A percentile compares a stretch with the other conserved stretches of the same genome.
phyloP scores from a whole-genome alignment of 176 grass and related monocot genomes.

The Eremochloa ophiuroides region DNA sequence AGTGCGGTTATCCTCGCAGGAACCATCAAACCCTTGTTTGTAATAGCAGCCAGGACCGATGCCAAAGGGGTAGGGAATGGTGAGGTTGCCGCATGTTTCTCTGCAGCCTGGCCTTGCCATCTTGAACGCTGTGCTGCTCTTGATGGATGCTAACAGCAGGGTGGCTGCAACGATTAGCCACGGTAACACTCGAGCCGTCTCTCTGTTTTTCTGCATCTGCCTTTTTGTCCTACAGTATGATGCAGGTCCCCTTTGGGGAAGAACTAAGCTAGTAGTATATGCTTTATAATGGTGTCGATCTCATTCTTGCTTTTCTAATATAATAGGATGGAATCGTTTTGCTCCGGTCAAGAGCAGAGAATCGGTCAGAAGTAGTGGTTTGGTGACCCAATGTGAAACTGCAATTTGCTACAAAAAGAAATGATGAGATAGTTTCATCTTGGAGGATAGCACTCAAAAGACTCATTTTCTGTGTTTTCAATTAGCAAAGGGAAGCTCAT shows the following conservation, averaged over 20 bases:
- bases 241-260: not conserved
- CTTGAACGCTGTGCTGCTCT: slow-evolving; percentile 3
- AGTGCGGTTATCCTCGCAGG: slow-evolving; percentile 13
- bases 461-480: not conserved
- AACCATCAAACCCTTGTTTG: slow-evolving; percentile 12
- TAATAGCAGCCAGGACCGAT: slow-evolving; percentile 34
- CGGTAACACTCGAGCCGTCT: slow-evolving; percentile 13
- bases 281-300: not conserved
- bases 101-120: slow-evolving; percentile 28
- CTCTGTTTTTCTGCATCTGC: not conserved
- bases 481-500: too few species aligned
- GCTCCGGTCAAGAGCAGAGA: not conserved
- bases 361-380: not conserved
- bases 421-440: too few species aligned
- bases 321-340: too few species aligned
- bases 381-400: not conserved
- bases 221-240: not conserved
- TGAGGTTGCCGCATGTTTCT: slow-evolving; percentile 24
- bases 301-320: not conserved
- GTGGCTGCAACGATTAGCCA: slow-evolving; percentile 5
- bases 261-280: not conserved
- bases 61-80: slow-evolving; percentile 38
- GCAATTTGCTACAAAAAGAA: too few species aligned
- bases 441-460: too few species aligned
- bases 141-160: slow-evolving; percentile 23